phyloP scores from a whole-genome alignment of 192 early-diverging fungal genomes.

The Paraglomus brasilianum region DNA sequence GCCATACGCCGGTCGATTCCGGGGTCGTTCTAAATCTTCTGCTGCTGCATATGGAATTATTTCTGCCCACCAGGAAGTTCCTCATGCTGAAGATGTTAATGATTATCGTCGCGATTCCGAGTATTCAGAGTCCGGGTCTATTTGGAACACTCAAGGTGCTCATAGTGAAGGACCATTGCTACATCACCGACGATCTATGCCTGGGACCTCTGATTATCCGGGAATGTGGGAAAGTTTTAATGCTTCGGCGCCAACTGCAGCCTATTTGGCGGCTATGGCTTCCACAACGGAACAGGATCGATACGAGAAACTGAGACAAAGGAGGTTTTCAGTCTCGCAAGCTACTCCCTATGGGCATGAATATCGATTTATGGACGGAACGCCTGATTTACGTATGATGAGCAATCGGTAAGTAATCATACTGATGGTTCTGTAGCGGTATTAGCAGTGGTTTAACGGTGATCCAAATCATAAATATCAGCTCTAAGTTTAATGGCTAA shows the following conservation, averaged over 20 bases:
- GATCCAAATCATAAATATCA: too few relatives aligned
- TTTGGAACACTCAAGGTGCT: constrained; percentile 47
- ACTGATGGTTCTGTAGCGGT: too few relatives aligned
- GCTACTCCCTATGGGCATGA: constrained; percentile 33
- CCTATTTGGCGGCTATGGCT: constrained; percentile 23
- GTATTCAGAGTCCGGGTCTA: constrained; percentile 50
- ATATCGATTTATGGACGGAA: constrained; percentile 20
- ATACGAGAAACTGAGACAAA: constrained; percentile 51
- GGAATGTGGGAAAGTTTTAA: constrained; percentile 49
- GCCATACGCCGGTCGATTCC: constrained; percentile 38
- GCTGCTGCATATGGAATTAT: constrained; percentile 64
- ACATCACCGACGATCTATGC: constrained; percentile 57
- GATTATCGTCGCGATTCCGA: constrained; percentile 47
- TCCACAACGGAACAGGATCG: constrained; percentile 43
- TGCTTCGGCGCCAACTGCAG: constrained; percentile 24
- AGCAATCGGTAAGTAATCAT: constrained; percentile 16
- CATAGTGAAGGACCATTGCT: constrained; percentile 33
- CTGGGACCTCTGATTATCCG: constrained; percentile 45
- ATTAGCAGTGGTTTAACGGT: too few relatives aligned
- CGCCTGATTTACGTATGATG: constrained; percentile 25
- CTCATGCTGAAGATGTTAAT: constrained; percentile 33
- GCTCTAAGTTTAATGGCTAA: too few relatives aligned
- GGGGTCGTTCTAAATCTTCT: constrained; percentile 63
- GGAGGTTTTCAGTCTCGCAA: constrained; percentile 59
- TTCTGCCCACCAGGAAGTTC: constrained; percentile 48